A percentile compares a stretch with the other conserved stretches of the same genome.
These are phyloP conservation scores for Umbelopsis sp. DNA, from an alignment of 192 early-diverging fungal species.

Conservation along the genomic window DNA sequence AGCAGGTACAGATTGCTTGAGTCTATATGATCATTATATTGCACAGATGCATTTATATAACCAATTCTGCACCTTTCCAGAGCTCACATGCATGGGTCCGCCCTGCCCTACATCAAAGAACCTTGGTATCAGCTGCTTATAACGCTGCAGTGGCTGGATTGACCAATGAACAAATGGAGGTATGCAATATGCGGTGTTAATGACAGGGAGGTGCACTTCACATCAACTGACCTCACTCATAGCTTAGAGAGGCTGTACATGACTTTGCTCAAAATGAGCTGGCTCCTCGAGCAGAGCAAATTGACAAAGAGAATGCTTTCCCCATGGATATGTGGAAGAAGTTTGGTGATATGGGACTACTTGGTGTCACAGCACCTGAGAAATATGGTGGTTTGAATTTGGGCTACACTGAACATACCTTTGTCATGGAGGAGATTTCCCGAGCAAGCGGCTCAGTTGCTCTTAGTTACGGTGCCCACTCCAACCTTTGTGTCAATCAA, in stretches of 20 bases:
- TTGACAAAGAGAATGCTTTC: conserved; percentile 87
- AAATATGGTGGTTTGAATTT: conserved; percentile 87
- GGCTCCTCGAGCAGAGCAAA: conserved; percentile 73
- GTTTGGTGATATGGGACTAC: conserved; percentile 93
- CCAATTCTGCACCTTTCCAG: background rate
- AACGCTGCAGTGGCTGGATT: conserved; percentile 78
- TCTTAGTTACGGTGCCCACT: conserved; percentile 93
- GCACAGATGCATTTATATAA: background rate
- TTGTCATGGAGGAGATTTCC: conserved; percentile 94
- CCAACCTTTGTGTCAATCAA: conserved; percentile 97
- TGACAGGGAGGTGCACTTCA: background rate
- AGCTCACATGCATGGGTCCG: background rate
- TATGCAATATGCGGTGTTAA: conserved; percentile 7
- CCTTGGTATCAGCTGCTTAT: conserved; percentile 52
- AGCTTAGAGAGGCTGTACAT: conserved; percentile 76
- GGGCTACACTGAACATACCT: conserved; percentile 88
- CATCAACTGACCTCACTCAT: background rate
- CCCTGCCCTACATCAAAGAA: conserved; percentile 5
- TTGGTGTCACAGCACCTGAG: conserved; percentile 89
- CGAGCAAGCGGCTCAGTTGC: conserved; percentile 89
- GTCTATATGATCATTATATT: background rate
- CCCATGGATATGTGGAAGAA: conserved; percentile 98
- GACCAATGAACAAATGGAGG: conserved; percentile 68
- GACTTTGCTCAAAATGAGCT: conserved; percentile 84
- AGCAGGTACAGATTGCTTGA: background rate